These are phyloP conservation scores for Fusarium acutatum DNA, from an alignment of 2,329 filamentous ascomycete species.

Conservation along the genomic window DNA sequence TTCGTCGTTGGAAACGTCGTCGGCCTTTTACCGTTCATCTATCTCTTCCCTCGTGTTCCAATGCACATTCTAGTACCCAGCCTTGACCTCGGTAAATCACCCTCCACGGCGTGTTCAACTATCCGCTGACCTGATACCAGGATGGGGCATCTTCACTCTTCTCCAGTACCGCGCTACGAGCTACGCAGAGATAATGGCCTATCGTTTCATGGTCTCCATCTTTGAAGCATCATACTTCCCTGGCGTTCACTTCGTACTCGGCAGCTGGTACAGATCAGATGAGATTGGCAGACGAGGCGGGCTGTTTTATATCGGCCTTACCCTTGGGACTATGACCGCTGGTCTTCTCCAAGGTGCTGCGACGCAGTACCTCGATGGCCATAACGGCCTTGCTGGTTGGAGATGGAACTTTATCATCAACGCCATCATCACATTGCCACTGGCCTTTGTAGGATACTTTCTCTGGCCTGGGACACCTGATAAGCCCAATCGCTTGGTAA, in stretches of 20 bases:
- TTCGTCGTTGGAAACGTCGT: background rate
- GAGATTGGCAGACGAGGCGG: background rate
- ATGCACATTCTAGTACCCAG: background rate
- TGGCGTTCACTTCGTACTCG: background rate
- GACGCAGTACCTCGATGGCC: background rate
- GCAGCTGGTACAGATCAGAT: background rate
- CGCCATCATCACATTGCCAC: background rate
- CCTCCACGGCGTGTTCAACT: rapidly evolving
- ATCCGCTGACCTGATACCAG: background rate
- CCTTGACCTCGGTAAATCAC: background rate
- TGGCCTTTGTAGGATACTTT: rapidly evolving
- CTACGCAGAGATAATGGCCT: background rate
- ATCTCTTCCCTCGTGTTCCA: background rate
- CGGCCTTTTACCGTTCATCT: background rate
- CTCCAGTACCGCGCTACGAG: background rate
- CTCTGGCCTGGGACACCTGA: background rate
- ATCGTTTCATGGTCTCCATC: background rate
- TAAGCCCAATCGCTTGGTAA: background rate
- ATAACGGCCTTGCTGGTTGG: background rate
- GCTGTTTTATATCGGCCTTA: background rate
- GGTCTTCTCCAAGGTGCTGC: background rate
- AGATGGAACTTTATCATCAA: background rate
- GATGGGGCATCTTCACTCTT: background rate
- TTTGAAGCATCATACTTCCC: background rate
- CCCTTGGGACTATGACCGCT: background rate